Evolutionary conservation across 116 monocot species (phyloP).

Genomic region (Papilionanthe hybrid): DNA sequence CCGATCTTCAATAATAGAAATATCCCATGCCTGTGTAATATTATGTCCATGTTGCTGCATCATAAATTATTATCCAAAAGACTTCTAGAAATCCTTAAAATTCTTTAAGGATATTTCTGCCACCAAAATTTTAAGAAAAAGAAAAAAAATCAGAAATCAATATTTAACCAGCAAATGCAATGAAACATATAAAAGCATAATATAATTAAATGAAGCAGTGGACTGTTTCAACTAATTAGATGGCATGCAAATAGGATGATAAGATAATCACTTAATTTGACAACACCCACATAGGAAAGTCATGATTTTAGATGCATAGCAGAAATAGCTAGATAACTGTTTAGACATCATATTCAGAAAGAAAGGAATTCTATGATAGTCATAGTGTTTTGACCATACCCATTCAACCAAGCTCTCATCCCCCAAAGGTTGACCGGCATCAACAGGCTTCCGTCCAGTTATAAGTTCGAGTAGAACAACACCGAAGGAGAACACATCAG

Average conservation of each 20-base stretch:
- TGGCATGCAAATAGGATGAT: not conserved
- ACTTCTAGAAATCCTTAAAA: not conserved
- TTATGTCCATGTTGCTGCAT: too few species aligned
- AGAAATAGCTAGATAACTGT: not conserved
- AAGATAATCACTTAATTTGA: not conserved
- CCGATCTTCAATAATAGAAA: too few species aligned
- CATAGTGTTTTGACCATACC: conserved; percentile 17
- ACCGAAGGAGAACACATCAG: conserved; percentile 59
- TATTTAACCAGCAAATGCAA: not conserved
- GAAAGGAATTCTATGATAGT: not conserved
- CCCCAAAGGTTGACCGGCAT: conserved; percentile 28
- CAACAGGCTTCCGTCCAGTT: conserved; percentile 40
- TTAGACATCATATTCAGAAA: not conserved
- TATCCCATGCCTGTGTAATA: too few species aligned
- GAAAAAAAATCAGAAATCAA: not conserved
- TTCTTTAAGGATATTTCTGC: not conserved
- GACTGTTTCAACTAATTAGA: not conserved
- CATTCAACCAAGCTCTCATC: conserved; percentile 59
- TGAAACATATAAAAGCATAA: not conserved
- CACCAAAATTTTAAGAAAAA: not conserved
- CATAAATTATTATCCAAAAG: not conserved
- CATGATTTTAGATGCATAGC: not conserved
- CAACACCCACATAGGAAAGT: not conserved
- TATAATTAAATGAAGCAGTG: not conserved
- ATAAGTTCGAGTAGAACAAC: conserved; percentile 55